Evolutionary conservation across 1,139 yeast species (phyloP), one percentile per base, ranked within the genome.

Genomic region (Fermentozyma sake): DNA sequence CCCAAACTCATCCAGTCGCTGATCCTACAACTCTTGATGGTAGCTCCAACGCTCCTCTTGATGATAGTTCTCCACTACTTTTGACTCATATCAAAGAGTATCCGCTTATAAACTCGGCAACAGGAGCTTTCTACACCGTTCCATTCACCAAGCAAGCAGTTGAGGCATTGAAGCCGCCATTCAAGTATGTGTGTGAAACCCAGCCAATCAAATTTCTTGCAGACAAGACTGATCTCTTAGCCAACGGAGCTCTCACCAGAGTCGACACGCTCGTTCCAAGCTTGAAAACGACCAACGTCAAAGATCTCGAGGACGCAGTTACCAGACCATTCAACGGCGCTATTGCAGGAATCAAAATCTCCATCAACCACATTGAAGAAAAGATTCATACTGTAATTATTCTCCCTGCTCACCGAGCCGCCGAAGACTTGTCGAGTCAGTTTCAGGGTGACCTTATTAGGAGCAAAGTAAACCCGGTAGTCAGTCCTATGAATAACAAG

Each of bases 341-440:
- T 6, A 16, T 18, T 8, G 25, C 24, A 9, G 16, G 26, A 5
- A 20, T 34, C 7, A 28, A 24, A 13, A 6, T n/a, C 11, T 27
- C 31, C 4, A 28, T 31, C 5, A 20, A 19, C 8, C 16, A 22
- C 15, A 19, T 22, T 8, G 12, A 22, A 12, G 24, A 22, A 12
- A 16, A 18, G 7, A 11, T 22, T 3, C 24, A 16, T 12, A 27
- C 18, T 20, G 23, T 20, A 2, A 15, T 39, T n/a, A 32, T 68
- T 25, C 57, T 58, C 19, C 84, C 85, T 17, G 48, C 72, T 3
- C 62, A 62, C 34, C 50, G 51, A 24, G 46, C 54, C 16, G 51
- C 66, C 10, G 47, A 51, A 28, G 66, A 61, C 20, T 50, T 64
- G 27, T 65, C 76, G 39, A 56, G 54, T 20, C 54, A 52, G 22